Evolutionary conservation across 2,329 filamentous ascomycete species (phyloP).

Genomic region (Colletotrichum endophyticum): DNA sequence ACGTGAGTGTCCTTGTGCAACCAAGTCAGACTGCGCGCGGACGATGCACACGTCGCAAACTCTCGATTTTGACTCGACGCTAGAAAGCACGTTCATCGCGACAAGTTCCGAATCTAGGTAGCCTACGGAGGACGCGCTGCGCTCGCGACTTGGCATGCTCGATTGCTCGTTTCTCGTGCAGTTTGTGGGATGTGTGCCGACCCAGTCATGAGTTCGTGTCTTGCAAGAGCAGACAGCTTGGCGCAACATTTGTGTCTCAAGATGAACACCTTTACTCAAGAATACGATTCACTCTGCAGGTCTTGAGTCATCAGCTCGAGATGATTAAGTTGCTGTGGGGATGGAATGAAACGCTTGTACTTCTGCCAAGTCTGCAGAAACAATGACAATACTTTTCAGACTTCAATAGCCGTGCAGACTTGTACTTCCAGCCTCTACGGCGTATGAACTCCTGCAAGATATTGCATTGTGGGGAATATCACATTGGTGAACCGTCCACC

Average conservation of each 20-base stretch:
- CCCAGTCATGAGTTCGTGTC: not conserved
- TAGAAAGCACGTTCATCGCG: conserved; percentile 8
- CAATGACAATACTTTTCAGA: not conserved
- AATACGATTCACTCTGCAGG: not conserved
- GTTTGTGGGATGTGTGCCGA: not conserved
- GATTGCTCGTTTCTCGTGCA: not conserved
- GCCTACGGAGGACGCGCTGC: not conserved
- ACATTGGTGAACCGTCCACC: not conserved
- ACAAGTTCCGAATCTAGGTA: conserved; percentile 1
- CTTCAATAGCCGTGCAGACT: not conserved
- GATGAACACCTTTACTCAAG: not conserved
- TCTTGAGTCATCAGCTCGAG: not conserved
- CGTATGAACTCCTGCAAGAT: not conserved
- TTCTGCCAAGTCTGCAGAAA: not conserved
- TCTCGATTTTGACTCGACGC: not conserved
- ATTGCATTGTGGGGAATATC: not conserved
- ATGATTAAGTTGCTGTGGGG: not conserved
- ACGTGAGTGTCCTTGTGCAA: not conserved
- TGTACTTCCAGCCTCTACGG: not conserved
- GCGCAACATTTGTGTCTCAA: not conserved
- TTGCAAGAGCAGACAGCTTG: not conserved
- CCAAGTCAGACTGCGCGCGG: not conserved
- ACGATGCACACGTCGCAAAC: not conserved
- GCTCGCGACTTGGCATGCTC: not conserved
- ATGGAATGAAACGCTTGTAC: not conserved